These are phyloP conservation scores for Entomortierella parvispora DNA, from an alignment of 192 early-diverging fungal genomes.

Conservation along the genomic window DNA sequence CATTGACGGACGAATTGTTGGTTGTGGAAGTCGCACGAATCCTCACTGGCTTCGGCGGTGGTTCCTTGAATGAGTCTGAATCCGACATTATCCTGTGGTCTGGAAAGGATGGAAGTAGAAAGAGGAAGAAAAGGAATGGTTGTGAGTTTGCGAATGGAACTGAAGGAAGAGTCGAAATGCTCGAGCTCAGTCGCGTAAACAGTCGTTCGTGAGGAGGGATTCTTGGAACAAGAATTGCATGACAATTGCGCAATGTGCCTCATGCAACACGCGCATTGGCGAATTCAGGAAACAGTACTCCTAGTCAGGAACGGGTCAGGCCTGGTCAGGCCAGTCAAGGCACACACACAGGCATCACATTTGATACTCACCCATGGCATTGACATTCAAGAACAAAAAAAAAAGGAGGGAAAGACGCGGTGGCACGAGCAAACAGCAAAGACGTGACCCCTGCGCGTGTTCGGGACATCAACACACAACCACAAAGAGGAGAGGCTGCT, in stretches of 20 bases:
- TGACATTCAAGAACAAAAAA: conserved; percentile 1
- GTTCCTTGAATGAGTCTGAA: conserved; percentile 15
- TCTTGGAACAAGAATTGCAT: background rate
- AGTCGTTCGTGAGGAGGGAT: background rate
- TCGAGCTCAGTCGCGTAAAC: background rate
- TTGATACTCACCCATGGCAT: background rate
- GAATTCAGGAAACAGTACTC: too few relatives aligned
- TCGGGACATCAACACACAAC: too few relatives aligned
- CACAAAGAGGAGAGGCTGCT: too few relatives aligned
- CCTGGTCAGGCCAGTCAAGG: conserved; percentile 1
- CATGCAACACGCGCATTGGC: too few relatives aligned
- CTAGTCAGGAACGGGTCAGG: conserved; percentile 5
- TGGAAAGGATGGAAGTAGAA: too few relatives aligned
- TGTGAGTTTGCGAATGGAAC: background rate
- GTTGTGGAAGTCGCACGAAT: conserved; percentile 20
- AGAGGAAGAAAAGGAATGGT: background rate
- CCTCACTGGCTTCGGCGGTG: conserved; percentile 38
- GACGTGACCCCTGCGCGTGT: background rate
- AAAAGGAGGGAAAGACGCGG: background rate
- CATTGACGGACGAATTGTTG: conserved; percentile 5
- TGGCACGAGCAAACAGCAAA: background rate
- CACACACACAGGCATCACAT: background rate
- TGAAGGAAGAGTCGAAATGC: background rate
- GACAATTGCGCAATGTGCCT: too few relatives aligned
- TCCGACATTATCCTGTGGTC: background rate